Evolutionary conservation across 2,329 filamentous ascomycete genomes (phyloP).

Genomic region (Colletotrichum karsti): DNA sequence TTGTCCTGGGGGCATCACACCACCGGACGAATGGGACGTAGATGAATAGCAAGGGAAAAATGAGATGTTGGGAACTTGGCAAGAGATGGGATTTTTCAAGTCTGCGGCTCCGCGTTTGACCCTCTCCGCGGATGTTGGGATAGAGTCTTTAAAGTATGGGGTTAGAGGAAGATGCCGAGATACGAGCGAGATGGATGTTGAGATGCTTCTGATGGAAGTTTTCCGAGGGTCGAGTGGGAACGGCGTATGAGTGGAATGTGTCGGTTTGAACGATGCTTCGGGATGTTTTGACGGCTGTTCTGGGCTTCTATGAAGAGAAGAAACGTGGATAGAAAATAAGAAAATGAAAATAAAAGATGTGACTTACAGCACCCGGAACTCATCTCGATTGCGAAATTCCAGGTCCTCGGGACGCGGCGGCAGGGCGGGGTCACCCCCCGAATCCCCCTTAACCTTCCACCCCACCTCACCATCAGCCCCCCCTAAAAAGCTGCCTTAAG

Average conservation of each 20-base stretch:
- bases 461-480: not conserved
- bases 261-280: not conserved
- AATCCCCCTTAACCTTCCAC: no score
- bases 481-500: not conserved
- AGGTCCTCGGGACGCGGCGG: conserved; percentile 25
- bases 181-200: not conserved
- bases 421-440: conserved; percentile 4
- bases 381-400: no score
- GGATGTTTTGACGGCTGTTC: not conserved
- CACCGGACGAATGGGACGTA: no score
- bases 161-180: not conserved
- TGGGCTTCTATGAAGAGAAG: no score
- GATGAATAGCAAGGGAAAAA: no score
- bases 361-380: not conserved
- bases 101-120: no score
- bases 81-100: no score
- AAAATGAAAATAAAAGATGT: not conserved
- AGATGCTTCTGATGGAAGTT: not conserved
- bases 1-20: not conserved
- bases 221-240: not conserved
- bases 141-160: not conserved
- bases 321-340: no score
- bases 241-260: not conserved
- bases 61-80: no score
- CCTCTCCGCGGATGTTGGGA: not conserved